Base-by-base conservation (phyloP, 345 rosid species). In the Theobroma cacao region DNA sequence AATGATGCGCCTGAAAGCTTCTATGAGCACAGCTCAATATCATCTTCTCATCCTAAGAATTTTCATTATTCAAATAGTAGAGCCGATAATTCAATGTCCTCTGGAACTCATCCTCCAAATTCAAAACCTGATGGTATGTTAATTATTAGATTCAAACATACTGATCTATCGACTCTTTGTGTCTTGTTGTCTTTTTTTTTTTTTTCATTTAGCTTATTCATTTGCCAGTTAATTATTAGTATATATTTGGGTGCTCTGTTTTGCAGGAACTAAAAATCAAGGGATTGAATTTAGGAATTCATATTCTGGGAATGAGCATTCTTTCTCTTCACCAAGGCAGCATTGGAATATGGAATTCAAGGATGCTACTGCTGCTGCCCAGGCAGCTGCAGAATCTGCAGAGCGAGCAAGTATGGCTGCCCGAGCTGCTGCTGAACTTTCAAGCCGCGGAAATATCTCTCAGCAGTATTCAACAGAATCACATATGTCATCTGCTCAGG, bases 351-450 rank as follows among this genome's bases (percentile, higher is more conserved):
- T 88, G 84, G 90, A 90, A 83, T 96, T 94, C 77, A 86, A 73
- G 82, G 97, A 94, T 88, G 97, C 98, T 60, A 89, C 97, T 6
- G 67, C 88, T 83, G 99, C 99, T 80, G 98, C 98, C 40, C 97
- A 83, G 78, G 95, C 91, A 58, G 99, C 99, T 67, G 99, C 97
- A 75, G 97, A 96, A 83, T 90, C 99, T 82, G 99, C 98, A 38
- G 99, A 96, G 86, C 89, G 87, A 84, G 98, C 99, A 5, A 92
- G 97, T 82, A 87, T 92, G 86, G 99, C 99, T 84, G 98, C 99
- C 36, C 85, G 92, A 79, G 97, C 94, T 24, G 99, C 98, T 81
- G 99, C 97, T 40, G 91, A 94, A 79, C 94, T 96, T 81, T 90
- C 98, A 58, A 89, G 89, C 76, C 91, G 70, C 72, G 97, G 81